These are phyloP conservation scores for Hortiboletus campestris DNA, from an alignment of 768 basidiomycete species.

Conservation along the genomic window DNA sequence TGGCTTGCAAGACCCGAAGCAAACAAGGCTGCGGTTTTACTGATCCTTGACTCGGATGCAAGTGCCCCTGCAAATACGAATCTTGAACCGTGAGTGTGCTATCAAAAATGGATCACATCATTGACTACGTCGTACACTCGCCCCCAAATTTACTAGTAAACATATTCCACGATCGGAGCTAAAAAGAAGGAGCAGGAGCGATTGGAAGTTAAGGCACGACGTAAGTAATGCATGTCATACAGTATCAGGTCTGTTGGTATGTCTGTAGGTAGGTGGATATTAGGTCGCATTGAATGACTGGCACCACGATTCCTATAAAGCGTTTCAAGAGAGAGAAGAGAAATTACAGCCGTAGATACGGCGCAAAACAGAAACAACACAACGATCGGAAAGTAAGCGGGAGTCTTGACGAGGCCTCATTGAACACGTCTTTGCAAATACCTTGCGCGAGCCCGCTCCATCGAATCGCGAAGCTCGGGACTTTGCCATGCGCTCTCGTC, in stretches of 20 bases:
- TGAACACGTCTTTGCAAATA: conserved; percentile 18
- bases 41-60: no score
- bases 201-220: conserved; percentile 1
- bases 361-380: background rate
- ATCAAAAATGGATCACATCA: background rate
- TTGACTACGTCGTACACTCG: conserved; percentile 7
- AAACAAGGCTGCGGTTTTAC: no score
- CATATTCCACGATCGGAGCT: background rate
- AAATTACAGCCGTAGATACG: background rate
- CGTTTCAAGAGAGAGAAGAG: background rate
- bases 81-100: no score
- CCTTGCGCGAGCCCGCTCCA: conserved; percentile 61
- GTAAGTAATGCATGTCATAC: conserved; percentile 1
- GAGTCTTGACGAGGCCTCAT: conserved; percentile 1
- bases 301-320: background rate
- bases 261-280: background rate
- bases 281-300: background rate
- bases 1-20: no score
- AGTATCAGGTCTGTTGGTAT: background rate
- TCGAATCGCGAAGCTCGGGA: conserved; percentile 64
- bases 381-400: background rate
- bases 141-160: background rate
- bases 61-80: no score
- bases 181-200: background rate
- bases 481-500: conserved; percentile 56